A percentile compares a stretch with the other conserved stretches of the same genome.
These are phyloP conservation scores for Yarrowia phangngaensis DNA, from an alignment of 805 yeast genomes.

Conservation along the genomic window DNA sequence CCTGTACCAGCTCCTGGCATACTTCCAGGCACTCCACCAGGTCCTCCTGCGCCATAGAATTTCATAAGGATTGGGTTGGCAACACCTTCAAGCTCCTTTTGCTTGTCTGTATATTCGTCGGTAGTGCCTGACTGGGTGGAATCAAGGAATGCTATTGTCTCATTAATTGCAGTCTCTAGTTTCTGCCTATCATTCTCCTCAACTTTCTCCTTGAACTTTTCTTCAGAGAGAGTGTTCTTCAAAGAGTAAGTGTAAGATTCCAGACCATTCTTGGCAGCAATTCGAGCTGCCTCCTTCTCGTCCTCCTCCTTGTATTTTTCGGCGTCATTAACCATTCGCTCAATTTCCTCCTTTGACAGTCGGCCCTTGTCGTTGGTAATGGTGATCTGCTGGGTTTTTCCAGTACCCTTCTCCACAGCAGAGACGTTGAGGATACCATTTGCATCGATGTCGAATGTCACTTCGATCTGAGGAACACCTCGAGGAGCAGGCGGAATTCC, in stretches of 20 bases:
- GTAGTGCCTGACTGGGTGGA: slow-evolving; percentile 82
- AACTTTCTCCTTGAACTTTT: slow-evolving; percentile 62
- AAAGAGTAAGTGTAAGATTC: slow-evolving; percentile 91
- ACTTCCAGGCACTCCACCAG: slow-evolving; percentile 60
- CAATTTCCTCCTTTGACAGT: slow-evolving; percentile 49
- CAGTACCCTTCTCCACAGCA: slow-evolving; percentile 96
- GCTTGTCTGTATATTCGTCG: slow-evolving; percentile 85
- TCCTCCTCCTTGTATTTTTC: slow-evolving; percentile 94
- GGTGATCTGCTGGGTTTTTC: slow-evolving; percentile 90
- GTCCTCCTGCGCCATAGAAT: slow-evolving; percentile 73
- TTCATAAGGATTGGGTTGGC: slow-evolving; percentile 94
- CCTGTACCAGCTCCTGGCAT: slow-evolving; percentile 40
- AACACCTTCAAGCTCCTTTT: slow-evolving; percentile 87
- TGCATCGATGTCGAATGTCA: slow-evolving; percentile 94
- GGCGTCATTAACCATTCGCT: slow-evolving; percentile 94
- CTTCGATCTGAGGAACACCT: slow-evolving; percentile 98
- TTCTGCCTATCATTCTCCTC: slow-evolving; percentile 28
- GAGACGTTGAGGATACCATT: slow-evolving; percentile 96
- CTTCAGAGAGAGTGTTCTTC: slow-evolving; percentile 73
- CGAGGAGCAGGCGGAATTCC: slow-evolving; percentile 99
- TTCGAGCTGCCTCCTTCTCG: slow-evolving; percentile 86
- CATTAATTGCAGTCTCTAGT: slow-evolving; percentile 29
- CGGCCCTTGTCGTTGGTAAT: slow-evolving; percentile 97
- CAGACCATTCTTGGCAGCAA: slow-evolving; percentile 85
- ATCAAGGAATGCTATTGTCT: slow-evolving; percentile 63